Percentiles rank a stretch among this genome's conserved stretches.
Conservation (phyloP, 2,329 filamentous ascomycete species). For the Coniochaeta sp. region DNA sequence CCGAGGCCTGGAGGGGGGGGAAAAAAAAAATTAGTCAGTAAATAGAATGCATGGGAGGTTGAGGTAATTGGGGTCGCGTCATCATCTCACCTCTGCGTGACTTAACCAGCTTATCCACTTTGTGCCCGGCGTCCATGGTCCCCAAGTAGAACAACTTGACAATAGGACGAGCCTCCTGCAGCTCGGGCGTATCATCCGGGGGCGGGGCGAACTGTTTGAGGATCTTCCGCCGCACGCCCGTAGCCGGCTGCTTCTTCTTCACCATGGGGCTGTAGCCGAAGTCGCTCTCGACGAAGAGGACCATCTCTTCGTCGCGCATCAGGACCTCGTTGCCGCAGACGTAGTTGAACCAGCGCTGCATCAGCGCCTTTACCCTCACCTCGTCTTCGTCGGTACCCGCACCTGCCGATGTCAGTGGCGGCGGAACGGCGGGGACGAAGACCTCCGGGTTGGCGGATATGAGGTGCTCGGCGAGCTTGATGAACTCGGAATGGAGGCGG, state of each 20-base stretch:
- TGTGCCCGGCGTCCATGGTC: slow-evolving; percentile 95
- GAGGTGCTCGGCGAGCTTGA: slow-evolving; percentile 91
- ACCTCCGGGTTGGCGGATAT: slow-evolving; percentile 97
- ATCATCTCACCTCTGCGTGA: slow-evolving; percentile 65
- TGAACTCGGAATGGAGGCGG: slow-evolving; percentile 89
- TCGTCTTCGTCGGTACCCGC: slow-evolving; percentile 97
- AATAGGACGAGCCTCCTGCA: slow-evolving; percentile 79
- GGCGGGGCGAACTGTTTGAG: slow-evolving; percentile 98
- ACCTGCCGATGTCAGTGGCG: slow-evolving; percentile 88
- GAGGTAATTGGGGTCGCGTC: not conserved
- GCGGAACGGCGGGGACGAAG: slow-evolving; percentile 87
- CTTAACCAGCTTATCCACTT: slow-evolving; percentile 91
- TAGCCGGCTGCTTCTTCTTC: slow-evolving; percentile 92
- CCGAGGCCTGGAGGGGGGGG: slow-evolving; percentile 79
- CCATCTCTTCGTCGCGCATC: slow-evolving; percentile 93
- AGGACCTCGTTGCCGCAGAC: slow-evolving; percentile 88
- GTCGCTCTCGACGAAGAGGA: slow-evolving; percentile 97
- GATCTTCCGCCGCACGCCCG: slow-evolving; percentile 88
- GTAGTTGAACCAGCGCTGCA: slow-evolving; percentile 94
- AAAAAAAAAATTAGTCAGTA: too few relatives aligned
- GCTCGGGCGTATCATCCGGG: slow-evolving; percentile 91
- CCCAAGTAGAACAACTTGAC: slow-evolving; percentile 96
- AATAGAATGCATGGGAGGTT: too few relatives aligned
- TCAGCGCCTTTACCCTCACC: slow-evolving; percentile 72
- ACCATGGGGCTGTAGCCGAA: slow-evolving; percentile 97